Percentiles rank a stretch among this genome's conserved stretches.
These are phyloP conservation scores for Chrysochromulina tobinii DNA, from an alignment of 78 protist genomes.

Conservation along the genomic window DNA sequence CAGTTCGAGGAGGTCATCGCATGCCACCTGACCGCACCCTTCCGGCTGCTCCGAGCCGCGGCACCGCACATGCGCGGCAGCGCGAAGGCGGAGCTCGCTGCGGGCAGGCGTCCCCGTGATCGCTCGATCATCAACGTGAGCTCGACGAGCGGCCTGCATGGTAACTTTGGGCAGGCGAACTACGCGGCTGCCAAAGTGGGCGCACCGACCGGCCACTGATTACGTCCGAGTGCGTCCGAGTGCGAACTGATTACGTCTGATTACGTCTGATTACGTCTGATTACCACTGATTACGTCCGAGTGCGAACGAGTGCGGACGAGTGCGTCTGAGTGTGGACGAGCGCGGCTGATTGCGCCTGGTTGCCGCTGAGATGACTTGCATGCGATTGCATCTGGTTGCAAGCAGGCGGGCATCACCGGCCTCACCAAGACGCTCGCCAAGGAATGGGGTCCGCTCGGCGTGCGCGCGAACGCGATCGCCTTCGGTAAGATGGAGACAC, in stretches of 20 bases:
- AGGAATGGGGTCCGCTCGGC: slow-evolving; percentile 52
- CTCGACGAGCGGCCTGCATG: slow-evolving; percentile 50
- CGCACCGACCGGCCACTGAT: no score
- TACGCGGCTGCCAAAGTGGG: slow-evolving; percentile 43
- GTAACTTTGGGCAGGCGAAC: slow-evolving; percentile 53
- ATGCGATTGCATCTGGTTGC: no score
- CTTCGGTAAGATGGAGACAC: slow-evolving; percentile 35
- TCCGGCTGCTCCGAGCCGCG: slow-evolving; percentile 42
- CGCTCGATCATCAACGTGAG: slow-evolving; percentile 32
- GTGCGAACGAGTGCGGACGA: no score
- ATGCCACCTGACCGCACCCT: slow-evolving; percentile 40
- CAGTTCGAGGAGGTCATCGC: neutral
- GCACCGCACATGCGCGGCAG: slow-evolving; percentile 45
- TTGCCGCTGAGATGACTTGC: no score
- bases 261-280: no score
- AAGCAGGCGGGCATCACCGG: slow-evolving; percentile 45
- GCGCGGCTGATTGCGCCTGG: no score
- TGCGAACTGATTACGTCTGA: no score
- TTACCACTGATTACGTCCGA: no score
- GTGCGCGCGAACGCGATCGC: slow-evolving; percentile 54
- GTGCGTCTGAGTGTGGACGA: no score
- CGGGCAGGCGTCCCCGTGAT: neutral
- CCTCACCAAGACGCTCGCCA: slow-evolving; percentile 51
- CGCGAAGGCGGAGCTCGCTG: slow-evolving; percentile 29
- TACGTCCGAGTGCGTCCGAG: no score